Evolutionary conservation across 768 basidiomycete species (phyloP).

Genomic region (Naematelia encephala): DNA sequence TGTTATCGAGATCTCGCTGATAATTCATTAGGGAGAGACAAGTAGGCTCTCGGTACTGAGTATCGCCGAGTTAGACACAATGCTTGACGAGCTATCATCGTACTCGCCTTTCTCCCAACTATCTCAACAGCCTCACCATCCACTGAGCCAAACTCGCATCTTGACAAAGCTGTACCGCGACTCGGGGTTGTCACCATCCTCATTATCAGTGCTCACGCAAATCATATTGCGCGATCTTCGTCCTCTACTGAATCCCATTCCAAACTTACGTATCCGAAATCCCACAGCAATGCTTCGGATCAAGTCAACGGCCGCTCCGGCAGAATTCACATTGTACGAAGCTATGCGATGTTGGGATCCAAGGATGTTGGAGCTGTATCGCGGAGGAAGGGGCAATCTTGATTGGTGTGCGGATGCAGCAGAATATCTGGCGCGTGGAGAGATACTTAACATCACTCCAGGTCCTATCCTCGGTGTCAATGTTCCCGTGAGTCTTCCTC

Average conservation of each 20-base stretch:
- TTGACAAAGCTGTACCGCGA: constrained; percentile 62
- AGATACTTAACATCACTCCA: constrained; percentile 16
- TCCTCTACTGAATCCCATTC: constrained; percentile 70
- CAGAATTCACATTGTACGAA: constrained; percentile 59
- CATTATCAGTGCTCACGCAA: constrained; percentile 71
- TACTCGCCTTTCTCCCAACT: constrained; percentile 61
- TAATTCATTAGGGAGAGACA: constrained; percentile 6
- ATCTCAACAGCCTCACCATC: constrained; percentile 9
- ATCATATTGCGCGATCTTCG: constrained; percentile 83
- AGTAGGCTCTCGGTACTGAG: constrained; percentile 46
- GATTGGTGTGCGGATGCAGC: constrained; percentile 57
- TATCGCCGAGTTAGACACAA: constrained; percentile 59
- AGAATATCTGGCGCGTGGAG: constrained; percentile 48
- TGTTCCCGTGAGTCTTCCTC: constrained; percentile 57
- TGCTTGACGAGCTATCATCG: constrained; percentile 73
- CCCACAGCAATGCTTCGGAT: constrained; percentile 56
- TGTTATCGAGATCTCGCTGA: neutral
- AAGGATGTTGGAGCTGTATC: constrained; percentile 59
- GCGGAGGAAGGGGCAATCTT: constrained; percentile 57
- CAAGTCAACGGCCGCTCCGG: constrained; percentile 60
- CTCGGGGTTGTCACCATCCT: constrained; percentile 58
- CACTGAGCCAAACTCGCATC: constrained; percentile 39
- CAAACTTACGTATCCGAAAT: constrained; percentile 50
- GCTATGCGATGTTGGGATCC: constrained; percentile 75
- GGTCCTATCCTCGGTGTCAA: constrained; percentile 60